These are phyloP conservation scores for Coniferiporia weirii DNA, from an alignment of 1,284 basidiomycete genomes.

Conservation along the genomic window DNA sequence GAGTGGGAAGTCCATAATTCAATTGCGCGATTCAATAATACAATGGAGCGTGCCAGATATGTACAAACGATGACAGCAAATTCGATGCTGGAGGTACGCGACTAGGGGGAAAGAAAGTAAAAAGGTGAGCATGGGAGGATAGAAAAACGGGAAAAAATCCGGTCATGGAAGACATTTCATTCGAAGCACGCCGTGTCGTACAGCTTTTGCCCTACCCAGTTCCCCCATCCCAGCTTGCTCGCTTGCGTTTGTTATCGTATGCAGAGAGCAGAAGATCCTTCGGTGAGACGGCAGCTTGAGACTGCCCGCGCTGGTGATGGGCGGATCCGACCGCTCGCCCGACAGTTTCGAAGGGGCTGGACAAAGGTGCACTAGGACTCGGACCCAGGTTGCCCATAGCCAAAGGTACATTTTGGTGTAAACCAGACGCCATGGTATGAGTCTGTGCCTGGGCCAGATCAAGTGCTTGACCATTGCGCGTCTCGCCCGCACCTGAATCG, in stretches of 20 bases:
- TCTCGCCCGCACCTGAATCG: slow-evolving; percentile 26
- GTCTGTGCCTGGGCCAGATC: slow-evolving; percentile 45
- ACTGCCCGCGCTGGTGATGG: slow-evolving; percentile 58
- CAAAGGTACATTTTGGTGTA: slow-evolving; percentile 20
- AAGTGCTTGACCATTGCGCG: slow-evolving; percentile 53
- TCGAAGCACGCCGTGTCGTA: neutral
- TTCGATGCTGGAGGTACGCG: neutral
- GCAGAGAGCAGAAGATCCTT: slow-evolving; percentile 55
- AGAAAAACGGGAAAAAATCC: neutral
- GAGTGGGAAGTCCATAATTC: neutral
- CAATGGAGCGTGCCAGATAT: neutral
- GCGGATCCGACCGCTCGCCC: slow-evolving; percentile 7
- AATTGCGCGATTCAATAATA: neutral
- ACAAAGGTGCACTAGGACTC: slow-evolving; percentile 20
- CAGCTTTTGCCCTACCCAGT: neutral
- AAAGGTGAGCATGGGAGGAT: neutral
- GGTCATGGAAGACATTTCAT: neutral
- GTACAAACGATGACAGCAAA: neutral
- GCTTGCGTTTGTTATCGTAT: slow-evolving; percentile 62
- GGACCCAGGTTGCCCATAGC: slow-evolving; percentile 24
- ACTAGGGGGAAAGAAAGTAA: neutral
- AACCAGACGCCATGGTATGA: slow-evolving; percentile 24
- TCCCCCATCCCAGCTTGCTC: slow-evolving; percentile 70
- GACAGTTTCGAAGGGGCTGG: slow-evolving; percentile 9
- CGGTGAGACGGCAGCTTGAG: slow-evolving; percentile 63